phyloP scores from a whole-genome alignment of 768 basidiomycete species.

The Sistotremastrum suecicum region DNA sequence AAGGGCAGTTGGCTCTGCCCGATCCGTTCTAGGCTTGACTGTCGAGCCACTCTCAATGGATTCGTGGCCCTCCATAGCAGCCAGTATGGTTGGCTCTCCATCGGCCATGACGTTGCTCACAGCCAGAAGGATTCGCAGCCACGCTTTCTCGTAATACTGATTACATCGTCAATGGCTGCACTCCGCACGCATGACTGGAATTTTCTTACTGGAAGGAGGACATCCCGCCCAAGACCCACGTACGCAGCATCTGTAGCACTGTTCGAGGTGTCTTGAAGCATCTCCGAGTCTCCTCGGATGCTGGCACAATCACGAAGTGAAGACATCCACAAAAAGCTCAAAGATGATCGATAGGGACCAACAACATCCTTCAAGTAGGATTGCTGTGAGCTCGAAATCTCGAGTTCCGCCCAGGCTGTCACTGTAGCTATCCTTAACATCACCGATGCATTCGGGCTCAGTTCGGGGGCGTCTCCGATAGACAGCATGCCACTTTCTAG shows the following conservation, averaged over 20 bases:
- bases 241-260: conserved; percentile 71
- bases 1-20: conserved; percentile 56
- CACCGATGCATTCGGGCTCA: conserved; percentile 88
- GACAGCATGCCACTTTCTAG: conserved; percentile 73
- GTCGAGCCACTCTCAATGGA: too few species aligned
- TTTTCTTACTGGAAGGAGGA: conserved; percentile 81
- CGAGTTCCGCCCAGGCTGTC: conserved; percentile 90
- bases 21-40: conserved; percentile 15
- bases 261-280: conserved; percentile 59
- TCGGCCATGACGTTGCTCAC: conserved; percentile 67
- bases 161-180: too few species aligned
- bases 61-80: conserved; percentile 73
- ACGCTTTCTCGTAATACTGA: conserved; percentile 80
- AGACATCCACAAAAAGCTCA: conserved; percentile 80
- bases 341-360: conserved; percentile 56
- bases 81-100: conserved; percentile 50
- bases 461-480: conserved; percentile 72
- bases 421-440: conserved; percentile 89
- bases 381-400: conserved; percentile 63
- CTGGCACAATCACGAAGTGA: conserved; percentile 86
- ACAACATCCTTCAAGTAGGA: conserved; percentile 69
- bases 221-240: conserved; percentile 80
- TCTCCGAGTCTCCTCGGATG: conserved; percentile 80
- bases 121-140: conserved; percentile 74
- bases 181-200: too few species aligned